phyloP scores from a whole-genome alignment of 2,329 filamentous ascomycete species.

The Fusarium torreyae region DNA sequence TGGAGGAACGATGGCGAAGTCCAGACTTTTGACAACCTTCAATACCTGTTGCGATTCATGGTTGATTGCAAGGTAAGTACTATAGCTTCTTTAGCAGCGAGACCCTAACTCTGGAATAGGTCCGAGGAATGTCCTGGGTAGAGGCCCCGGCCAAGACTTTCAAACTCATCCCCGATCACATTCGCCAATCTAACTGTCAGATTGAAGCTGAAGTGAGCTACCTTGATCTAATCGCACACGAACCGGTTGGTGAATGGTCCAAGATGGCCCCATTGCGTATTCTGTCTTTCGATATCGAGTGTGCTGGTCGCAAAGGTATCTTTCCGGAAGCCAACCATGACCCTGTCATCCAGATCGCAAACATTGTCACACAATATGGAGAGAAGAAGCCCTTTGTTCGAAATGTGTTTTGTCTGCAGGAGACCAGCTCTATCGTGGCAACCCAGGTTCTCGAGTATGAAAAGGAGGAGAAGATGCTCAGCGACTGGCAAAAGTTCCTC shows the following conservation, averaged over 20 bases:
- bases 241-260: slow-evolving; percentile 93
- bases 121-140: slow-evolving; percentile 98
- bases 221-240: slow-evolving; percentile 86
- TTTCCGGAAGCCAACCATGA: slow-evolving; percentile 95
- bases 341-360: slow-evolving; percentile 98
- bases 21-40: slow-evolving; percentile 94
- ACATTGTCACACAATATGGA: slow-evolving; percentile 93
- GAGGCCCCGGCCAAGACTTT: slow-evolving; percentile 84
- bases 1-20: slow-evolving; percentile 84
- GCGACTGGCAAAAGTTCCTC: slow-evolving; percentile 91
- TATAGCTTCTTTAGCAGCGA: no score
- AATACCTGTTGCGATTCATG: slow-evolving; percentile 97
- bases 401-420: slow-evolving; percentile 96
- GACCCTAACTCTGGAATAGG: slow-evolving; percentile 60
- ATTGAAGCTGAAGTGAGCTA: slow-evolving; percentile 93
- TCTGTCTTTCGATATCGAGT: slow-evolving; percentile 98
- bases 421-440: slow-evolving; percentile 93
- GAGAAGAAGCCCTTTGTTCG: slow-evolving; percentile 95
- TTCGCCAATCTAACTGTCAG: slow-evolving; percentile 92
- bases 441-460: slow-evolving; percentile 91
- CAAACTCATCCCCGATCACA: slow-evolving; percentile 74
- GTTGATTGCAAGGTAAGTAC: slow-evolving; percentile 86
- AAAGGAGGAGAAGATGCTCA: slow-evolving; percentile 90
- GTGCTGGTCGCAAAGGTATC: slow-evolving; percentile 95
- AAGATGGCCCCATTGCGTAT: slow-evolving; percentile 97